Evolutionary conservation across 1,284 basidiomycete genomes (phyloP).

Genomic region (Sanghuangporus weigelae): DNA sequence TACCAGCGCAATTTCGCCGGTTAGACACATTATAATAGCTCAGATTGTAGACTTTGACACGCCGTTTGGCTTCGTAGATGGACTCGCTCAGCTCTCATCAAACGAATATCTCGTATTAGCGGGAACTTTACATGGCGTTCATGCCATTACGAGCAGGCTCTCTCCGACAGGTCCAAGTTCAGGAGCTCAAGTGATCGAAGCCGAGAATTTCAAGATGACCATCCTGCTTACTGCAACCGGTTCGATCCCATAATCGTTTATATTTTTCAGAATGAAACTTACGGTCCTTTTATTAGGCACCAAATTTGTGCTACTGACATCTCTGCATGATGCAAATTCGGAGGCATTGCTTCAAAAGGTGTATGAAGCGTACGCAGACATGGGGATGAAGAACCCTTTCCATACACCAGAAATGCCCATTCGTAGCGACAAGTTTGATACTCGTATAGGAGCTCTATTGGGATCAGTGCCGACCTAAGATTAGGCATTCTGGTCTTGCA

Average conservation of each 20-base stretch:
- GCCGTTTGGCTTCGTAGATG: conserved; percentile 47
- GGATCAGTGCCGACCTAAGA: conserved; percentile 27
- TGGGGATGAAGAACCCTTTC: conserved; percentile 99
- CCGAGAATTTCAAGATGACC: conserved; percentile 88
- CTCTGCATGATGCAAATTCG: conserved; percentile 67
- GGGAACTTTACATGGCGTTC: conserved; percentile 95
- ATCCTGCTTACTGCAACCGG: conserved; percentile 92
- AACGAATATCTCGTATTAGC: conserved; percentile 98
- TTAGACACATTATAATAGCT: conserved; percentile 30
- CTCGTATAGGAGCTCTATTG: conserved; percentile 56
- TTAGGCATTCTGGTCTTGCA: too few relatives aligned
- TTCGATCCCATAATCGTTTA: conserved; percentile 33
- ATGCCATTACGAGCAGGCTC: conserved; percentile 92
- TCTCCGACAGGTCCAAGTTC: conserved; percentile 80
- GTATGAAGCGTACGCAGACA: conserved; percentile 89
- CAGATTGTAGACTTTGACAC: conserved; percentile 15
- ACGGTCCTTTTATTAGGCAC: conserved; percentile 62
- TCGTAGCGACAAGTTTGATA: conserved; percentile 85
- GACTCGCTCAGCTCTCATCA: conserved; percentile 82
- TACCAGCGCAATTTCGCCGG: conserved; percentile 91
- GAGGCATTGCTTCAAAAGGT: conserved; percentile 75
- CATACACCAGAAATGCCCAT: conserved; percentile 99
- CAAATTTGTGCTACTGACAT: conserved; percentile 93
- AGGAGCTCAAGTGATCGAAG: conserved; percentile 91
- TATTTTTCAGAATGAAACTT: background rate